A percentile compares a stretch with the other conserved stretches of the same genome.
Conservation (phyloP, 768 basidiomycete species). For the Pleurotus giganteus region DNA sequence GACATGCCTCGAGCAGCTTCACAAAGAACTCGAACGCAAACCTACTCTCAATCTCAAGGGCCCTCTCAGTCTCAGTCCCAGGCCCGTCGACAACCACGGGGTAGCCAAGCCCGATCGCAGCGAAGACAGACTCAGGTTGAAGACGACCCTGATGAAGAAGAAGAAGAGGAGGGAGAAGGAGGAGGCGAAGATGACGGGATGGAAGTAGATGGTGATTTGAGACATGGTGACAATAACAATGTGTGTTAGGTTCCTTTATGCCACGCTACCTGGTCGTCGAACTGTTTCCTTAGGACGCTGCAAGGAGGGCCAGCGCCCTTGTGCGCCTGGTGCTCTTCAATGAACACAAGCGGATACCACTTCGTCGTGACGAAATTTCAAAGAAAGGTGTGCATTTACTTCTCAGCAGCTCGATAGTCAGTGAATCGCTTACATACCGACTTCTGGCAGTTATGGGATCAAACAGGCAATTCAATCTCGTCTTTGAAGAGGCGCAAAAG, state of each 20-base stretch:
- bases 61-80: not conserved
- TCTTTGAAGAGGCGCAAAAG: slow-evolving; percentile 63
- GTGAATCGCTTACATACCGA: too few species aligned
- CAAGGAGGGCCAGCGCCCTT: slow-evolving; percentile 66
- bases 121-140: not conserved
- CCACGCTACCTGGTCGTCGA: not conserved
- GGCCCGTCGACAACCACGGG: not conserved
- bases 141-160: slow-evolving; percentile 24
- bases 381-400: slow-evolving; percentile 61
- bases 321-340: slow-evolving; percentile 80
- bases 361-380: slow-evolving; percentile 81
- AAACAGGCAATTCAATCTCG: slow-evolving; percentile 59
- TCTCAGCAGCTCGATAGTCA: not conserved
- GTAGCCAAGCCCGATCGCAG: not conserved
- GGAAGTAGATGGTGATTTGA: slow-evolving; percentile 27
- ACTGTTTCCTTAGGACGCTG: slow-evolving; percentile 45
- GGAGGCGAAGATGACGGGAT: slow-evolving; percentile 35
- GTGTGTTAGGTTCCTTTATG: not conserved
- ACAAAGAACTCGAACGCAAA: slow-evolving; percentile 6
- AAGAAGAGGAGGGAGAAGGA: slow-evolving; percentile 31
- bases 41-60: not conserved
- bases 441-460: slow-evolving; percentile 29
- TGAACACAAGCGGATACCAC: slow-evolving; percentile 64
- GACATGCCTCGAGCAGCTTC: not conserved
- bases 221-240: slow-evolving; percentile 20